Evolutionary conservation across 2,329 filamentous ascomycete genomes (phyloP).

Genomic region (Colletotrichum shisoi): DNA sequence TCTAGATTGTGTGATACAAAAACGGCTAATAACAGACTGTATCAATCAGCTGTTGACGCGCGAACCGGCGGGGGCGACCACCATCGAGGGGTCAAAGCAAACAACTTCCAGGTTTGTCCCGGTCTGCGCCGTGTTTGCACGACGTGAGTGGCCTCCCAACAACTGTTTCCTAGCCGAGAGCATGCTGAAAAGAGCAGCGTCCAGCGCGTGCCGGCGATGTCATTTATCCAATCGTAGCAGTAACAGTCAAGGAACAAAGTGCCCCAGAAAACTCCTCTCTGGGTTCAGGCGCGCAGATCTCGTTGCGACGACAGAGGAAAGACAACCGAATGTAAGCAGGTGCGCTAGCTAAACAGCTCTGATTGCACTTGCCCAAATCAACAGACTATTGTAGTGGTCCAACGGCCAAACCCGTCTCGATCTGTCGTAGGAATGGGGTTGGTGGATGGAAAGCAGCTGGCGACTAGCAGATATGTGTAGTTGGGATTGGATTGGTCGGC

Average conservation of each 20-base stretch:
- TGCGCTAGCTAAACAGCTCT: neutral
- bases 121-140: conserved; percentile 1
- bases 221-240: no score
- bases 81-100: neutral
- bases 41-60: neutral
- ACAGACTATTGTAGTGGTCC: neutral
- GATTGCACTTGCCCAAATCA: no score
- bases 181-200: neutral
- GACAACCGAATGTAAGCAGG: neutral
- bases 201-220: neutral
- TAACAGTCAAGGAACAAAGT: neutral
- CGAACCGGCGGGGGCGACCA: neutral
- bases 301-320: neutral
- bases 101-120: neutral
- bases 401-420: neutral
- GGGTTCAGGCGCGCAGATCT: neutral
- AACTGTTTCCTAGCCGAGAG: neutral
- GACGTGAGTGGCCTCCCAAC: neutral
- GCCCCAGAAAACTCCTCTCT: neutral
- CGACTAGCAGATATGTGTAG: neutral
- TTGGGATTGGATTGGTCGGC: neutral
- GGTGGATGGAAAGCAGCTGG: neutral
- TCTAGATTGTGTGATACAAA: neutral
- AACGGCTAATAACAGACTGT: conserved; percentile 2
- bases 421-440: neutral